Evolutionary conservation across 192 early-diverging fungal species (phyloP).

Genomic region (Thoreauomyces humboldtii): DNA sequence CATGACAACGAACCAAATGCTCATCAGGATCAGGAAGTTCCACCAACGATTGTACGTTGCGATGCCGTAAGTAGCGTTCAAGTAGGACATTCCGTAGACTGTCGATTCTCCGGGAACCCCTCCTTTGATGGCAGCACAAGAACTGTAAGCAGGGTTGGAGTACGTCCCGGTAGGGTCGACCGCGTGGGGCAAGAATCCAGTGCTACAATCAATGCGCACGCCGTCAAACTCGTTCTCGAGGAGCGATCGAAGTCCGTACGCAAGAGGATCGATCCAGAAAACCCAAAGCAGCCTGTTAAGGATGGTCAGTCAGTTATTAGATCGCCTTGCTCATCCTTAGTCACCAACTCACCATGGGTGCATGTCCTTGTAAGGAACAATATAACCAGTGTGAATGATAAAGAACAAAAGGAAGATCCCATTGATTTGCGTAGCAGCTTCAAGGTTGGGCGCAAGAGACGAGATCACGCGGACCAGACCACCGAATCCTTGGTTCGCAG

Average conservation of each 20-base stretch:
- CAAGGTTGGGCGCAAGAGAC: conserved; percentile 46
- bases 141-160: not conserved
- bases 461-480: conserved; percentile 63
- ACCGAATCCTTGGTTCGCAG: conserved; percentile 53
- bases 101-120: conserved; percentile 6
- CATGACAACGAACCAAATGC: conserved; percentile 28
- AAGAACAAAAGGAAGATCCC: conserved; percentile 52
- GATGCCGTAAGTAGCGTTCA: conserved; percentile 7
- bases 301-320: too few species aligned
- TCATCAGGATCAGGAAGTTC: conserved; percentile 34
- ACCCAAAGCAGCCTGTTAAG: too few species aligned
- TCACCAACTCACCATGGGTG: too few species aligned
- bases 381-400: conserved; percentile 60
- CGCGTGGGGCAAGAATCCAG: not conserved
- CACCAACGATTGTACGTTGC: conserved; percentile 29
- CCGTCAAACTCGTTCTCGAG: conserved; percentile 64
- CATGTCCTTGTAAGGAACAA: conserved; percentile 59
- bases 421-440: conserved; percentile 51
- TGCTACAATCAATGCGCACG: conserved; percentile 10
- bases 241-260: conserved; percentile 57
- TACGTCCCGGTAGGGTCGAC: too few species aligned
- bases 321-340: too few species aligned
- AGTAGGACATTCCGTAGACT: conserved; percentile 17
- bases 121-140: conserved; percentile 22
- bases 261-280: conserved; percentile 64